These are phyloP conservation scores for Rubroshorea leprosula DNA, from an alignment of 345 rosid species.

Conservation along the genomic window DNA sequence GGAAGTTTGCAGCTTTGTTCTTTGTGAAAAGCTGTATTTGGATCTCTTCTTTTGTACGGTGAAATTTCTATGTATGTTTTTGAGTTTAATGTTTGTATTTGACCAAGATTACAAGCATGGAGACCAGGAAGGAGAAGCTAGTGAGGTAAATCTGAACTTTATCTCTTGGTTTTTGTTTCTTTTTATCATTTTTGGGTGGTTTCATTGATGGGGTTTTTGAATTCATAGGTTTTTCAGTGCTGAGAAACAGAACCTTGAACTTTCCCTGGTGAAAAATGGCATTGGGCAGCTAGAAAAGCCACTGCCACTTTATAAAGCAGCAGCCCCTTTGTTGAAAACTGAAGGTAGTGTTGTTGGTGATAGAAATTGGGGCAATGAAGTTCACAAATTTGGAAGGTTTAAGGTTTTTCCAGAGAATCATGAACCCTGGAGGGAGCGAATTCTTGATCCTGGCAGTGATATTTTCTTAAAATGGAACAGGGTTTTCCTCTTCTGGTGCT, in stretches of 20 bases:
- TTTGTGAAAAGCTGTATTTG: background rate
- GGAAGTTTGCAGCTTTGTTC: background rate
- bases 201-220: background rate
- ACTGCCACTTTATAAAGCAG: slow-evolving; percentile 36
- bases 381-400: slow-evolving; percentile 41
- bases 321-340: slow-evolving; percentile 30
- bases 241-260: slow-evolving; percentile 28
- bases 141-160: slow-evolving; percentile 34
- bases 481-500: slow-evolving; percentile 66
- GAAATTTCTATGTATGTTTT: background rate
- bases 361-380: slow-evolving; percentile 14
- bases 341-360: slow-evolving; percentile 21
- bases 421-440: slow-evolving; percentile 49
- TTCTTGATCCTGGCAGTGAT: slow-evolving; percentile 38
- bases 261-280: slow-evolving; percentile 16
- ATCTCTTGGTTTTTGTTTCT: slow-evolving; percentile 7
- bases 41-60: background rate
- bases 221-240: slow-evolving; percentile 41
- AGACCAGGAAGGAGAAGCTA: slow-evolving; percentile 25
- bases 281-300: slow-evolving; percentile 27
- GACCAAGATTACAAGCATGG: slow-evolving; percentile 3
- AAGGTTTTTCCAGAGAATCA: slow-evolving; percentile 56
- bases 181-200: background rate
- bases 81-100: background rate
- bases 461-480: slow-evolving; percentile 57